These are phyloP conservation scores for Trichoderma erinaceum DNA, from an alignment of 495 filamentous ascomycete genomes.

Conservation along the genomic window DNA sequence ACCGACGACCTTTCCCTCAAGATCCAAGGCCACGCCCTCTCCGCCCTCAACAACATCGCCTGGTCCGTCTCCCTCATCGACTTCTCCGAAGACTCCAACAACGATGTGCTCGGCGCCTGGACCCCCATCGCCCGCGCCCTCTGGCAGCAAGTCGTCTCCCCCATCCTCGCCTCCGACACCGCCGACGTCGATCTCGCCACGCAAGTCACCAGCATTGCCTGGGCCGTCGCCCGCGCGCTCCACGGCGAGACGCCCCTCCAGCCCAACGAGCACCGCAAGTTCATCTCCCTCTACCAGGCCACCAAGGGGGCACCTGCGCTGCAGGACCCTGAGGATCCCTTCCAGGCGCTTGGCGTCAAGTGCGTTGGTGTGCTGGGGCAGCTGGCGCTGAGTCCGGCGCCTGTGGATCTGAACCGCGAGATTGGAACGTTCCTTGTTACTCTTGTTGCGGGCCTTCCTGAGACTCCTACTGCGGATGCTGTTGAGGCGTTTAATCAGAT, in stretches of 20 bases:
- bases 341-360: constrained; percentile 50
- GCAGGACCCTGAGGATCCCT: constrained; percentile 36
- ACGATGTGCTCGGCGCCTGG: constrained; percentile 42
- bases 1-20: constrained; percentile 22
- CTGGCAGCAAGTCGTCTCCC: constrained; percentile 45
- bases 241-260: constrained; percentile 30
- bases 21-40: constrained; percentile 43
- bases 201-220: constrained; percentile 52
- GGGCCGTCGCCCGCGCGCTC: constrained; percentile 51
- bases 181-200: constrained; percentile 54
- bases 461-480: constrained; percentile 42
- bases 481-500: constrained; percentile 56
- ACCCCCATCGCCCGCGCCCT: constrained; percentile 42
- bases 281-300: constrained; percentile 55
- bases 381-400: constrained; percentile 43
- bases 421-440: constrained; percentile 56
- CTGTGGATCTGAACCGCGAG: constrained; percentile 43
- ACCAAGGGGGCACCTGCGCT: constrained; percentile 29
- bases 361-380: constrained; percentile 56
- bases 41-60: constrained; percentile 54
- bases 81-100: constrained; percentile 36
- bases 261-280: constrained; percentile 47
- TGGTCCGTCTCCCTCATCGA: constrained; percentile 51
- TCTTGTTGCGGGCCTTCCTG: constrained; percentile 36
- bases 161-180: constrained; percentile 49